Conservation (phyloP, 371 early-diverging fungal species). For the Lichtheimia ornata region DNA sequence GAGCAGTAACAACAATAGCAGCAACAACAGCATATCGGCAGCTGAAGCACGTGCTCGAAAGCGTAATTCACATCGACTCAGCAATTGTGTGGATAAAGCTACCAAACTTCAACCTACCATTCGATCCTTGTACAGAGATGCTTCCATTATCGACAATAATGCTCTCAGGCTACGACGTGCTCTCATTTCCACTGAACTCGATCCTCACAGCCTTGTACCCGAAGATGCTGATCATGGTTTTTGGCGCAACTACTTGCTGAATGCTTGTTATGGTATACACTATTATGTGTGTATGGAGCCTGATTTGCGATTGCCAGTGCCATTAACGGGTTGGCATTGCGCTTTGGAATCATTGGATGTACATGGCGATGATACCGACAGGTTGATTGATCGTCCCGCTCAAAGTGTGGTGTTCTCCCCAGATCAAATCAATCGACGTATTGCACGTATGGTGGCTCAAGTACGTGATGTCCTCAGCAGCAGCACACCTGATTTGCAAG, state of each 20-base stretch:
- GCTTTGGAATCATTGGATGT: constrained; percentile 19
- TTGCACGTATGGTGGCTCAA: constrained; percentile 42
- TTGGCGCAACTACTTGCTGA: constrained; percentile 48
- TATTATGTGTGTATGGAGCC: constrained; percentile 44
- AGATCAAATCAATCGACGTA: constrained; percentile 37
- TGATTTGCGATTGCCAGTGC: constrained; percentile 30
- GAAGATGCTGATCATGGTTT: constrained; percentile 31
- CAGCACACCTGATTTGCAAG: constrained; percentile 8
- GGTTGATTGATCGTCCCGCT: constrained; percentile 34
- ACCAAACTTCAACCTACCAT: constrained; percentile 22
- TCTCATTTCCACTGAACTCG: constrained; percentile 18
- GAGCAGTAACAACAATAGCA: constrained; percentile 8
- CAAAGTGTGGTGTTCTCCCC: constrained; percentile 38
- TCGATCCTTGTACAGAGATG: constrained; percentile 16
- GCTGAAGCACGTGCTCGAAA: constrained; percentile 18
- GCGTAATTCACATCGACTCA: constrained; percentile 38
- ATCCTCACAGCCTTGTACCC: constrained; percentile 32
- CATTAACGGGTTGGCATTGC: constrained; percentile 44
- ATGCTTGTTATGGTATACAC: constrained; percentile 52
- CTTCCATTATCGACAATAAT: constrained; percentile 4
- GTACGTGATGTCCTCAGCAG: constrained; percentile 30
- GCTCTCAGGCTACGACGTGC: constrained; percentile 8
- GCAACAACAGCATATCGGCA: background rate
- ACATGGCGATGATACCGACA: constrained; percentile 15
- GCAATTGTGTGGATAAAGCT: constrained; percentile 44